phyloP scores from a whole-genome alignment of 495 filamentous ascomycete genomes.

The Echria macrotheca region DNA sequence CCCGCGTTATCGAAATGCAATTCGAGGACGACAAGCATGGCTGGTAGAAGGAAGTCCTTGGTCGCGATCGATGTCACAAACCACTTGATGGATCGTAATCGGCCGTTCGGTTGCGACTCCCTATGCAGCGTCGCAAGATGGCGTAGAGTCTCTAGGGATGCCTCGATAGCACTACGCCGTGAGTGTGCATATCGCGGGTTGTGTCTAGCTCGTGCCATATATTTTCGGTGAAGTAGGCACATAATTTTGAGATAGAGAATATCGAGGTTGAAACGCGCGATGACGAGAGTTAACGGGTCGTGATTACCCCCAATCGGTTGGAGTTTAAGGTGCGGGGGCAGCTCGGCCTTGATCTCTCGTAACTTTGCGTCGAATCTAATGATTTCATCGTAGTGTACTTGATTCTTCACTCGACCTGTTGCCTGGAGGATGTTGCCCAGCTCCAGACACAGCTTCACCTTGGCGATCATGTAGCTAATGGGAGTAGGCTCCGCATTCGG shows the following conservation, averaged over 20 bases:
- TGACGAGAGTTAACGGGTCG: conserved; percentile 71
- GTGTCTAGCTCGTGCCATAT: conserved; percentile 61
- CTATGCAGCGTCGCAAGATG: conserved; percentile 71
- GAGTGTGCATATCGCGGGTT: conserved; percentile 77
- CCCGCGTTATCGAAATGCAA: conserved; percentile 51
- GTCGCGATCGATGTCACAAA: conserved; percentile 71
- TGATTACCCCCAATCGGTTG: conserved; percentile 65
- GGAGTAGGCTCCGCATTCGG: conserved; percentile 75
- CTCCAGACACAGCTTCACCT: conserved; percentile 59
- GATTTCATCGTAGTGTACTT: conserved; percentile 70
- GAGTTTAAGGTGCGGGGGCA: conserved; percentile 66
- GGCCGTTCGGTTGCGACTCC: conserved; percentile 68
- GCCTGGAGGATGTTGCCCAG: conserved; percentile 49
- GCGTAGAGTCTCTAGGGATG: conserved; percentile 67
- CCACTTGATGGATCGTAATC: conserved; percentile 65
- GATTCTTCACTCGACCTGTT: conserved; percentile 43
- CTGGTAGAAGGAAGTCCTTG: conserved; percentile 80
- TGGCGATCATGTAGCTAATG: conserved; percentile 81
- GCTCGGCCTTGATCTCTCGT: conserved; percentile 57
- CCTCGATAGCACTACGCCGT: conserved; percentile 72
- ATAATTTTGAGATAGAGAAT: conserved; percentile 78
- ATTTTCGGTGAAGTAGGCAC: conserved; percentile 79
- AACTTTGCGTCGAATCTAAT: conserved; percentile 69
- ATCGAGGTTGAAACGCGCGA: conserved; percentile 75
- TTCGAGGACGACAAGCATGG: conserved; percentile 84